Evolutionary conservation across 2,329 filamentous ascomycete species (phyloP).

Genomic region (Aureobasidium sp.): DNA sequence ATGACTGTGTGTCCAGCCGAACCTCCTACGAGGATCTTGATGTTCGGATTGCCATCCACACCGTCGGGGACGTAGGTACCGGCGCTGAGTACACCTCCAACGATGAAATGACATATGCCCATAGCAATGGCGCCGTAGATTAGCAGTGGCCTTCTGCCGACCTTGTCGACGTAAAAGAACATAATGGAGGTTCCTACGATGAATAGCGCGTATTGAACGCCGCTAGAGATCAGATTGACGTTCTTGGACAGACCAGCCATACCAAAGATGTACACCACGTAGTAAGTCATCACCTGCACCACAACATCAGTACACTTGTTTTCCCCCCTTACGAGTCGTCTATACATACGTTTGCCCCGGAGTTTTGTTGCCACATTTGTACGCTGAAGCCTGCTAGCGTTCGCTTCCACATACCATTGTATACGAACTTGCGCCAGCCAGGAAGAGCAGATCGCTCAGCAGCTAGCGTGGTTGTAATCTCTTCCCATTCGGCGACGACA

Average conservation of each 20-base stretch:
- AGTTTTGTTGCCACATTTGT: slow-evolving; percentile 48
- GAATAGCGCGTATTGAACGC: slow-evolving; percentile 35
- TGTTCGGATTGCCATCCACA: slow-evolving; percentile 41
- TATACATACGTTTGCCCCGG: slow-evolving; percentile 19
- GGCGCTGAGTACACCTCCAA: slow-evolving; percentile 36
- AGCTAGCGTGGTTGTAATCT: slow-evolving; percentile 34
- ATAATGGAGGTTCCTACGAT: slow-evolving; percentile 32
- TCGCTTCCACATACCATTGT: slow-evolving; percentile 50
- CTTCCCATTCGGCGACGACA: slow-evolving; percentile 41
- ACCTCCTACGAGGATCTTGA: slow-evolving; percentile 45
- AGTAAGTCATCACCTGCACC: slow-evolving; percentile 34
- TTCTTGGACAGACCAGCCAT: slow-evolving; percentile 50
- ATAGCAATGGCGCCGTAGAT: slow-evolving; percentile 35
- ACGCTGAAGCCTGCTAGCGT: slow-evolving; percentile 48
- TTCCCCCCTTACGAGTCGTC: too few species aligned
- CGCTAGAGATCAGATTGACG: slow-evolving; percentile 34
- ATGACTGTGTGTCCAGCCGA: slow-evolving; percentile 53
- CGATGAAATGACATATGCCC: slow-evolving; percentile 38
- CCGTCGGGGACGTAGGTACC: slow-evolving; percentile 35
- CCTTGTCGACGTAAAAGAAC: slow-evolving; percentile 35
- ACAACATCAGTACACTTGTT: too few species aligned
- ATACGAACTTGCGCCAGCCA: slow-evolving; percentile 37
- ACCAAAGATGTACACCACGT: slow-evolving; percentile 52
- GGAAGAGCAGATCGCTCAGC: slow-evolving; percentile 31
- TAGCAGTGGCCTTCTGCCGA: slow-evolving; percentile 31